Base-by-base conservation (phyloP, 192 early-diverging fungal species). In the Irineochytrium annulatum region DNA sequence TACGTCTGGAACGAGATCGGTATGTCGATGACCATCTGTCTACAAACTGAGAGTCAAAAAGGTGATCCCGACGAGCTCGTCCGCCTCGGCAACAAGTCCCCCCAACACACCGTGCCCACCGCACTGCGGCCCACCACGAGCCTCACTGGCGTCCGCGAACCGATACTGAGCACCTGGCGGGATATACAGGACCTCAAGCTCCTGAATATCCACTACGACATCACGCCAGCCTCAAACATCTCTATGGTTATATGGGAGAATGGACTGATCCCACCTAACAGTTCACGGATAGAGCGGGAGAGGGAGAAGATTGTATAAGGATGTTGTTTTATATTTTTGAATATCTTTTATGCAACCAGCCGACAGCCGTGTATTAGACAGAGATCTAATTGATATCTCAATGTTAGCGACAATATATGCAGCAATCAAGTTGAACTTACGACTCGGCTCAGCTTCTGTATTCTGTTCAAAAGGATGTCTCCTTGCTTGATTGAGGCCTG, bases 1-100 rank as follows among this genome's bases (percentile, higher is more conserved):
- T 89, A 97, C 62, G 95, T 95, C 2, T 86, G 83, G 89, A 99
- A 99, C 72, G 97, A 99, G 71, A 82, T 95, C 56, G 93, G 88
- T 69, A 59, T 32, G 60, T 63, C 27, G 8, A 41, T 8, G 37
- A 8, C 26, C 17, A 24, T 8, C 13, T 22, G 6, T 22, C 26
- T 24, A 24, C 13, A 49, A 49, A 49, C 11, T 41, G 8, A 41
- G 8, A n/a, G 11, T 41, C 37, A 30, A 24, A 24, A 44, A 80
- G 79, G 80, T n/a, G 82, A 92, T 67, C 89, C 93, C 1, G 90
- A 95, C 59, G 88, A 89, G 55, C 70, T 97, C 13, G 88, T 92
- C 28, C 79, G 80, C 57, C 46, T 60, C 20, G 52, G 70, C 31
- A 65, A 73, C 68, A 43, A 60, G 31, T 49, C 62, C 19, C 66